Percentiles rank a stretch among this genome's conserved stretches.
Evolutionary conservation across 139 green algal species (phyloP).

Genomic region (Zygnema circumcarinatum): DNA sequence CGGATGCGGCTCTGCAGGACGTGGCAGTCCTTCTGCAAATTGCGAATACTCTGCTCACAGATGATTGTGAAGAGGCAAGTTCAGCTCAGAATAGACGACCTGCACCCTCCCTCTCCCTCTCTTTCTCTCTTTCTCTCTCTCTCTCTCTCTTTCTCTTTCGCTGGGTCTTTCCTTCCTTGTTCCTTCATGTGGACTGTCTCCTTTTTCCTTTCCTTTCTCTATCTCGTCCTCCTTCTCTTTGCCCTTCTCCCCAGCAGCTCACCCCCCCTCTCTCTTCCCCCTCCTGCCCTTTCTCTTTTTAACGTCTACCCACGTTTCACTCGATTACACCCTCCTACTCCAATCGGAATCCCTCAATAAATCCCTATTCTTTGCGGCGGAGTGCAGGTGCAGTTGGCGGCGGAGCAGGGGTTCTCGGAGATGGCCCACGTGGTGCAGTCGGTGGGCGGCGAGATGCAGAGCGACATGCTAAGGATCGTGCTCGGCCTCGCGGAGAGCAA

Average conservation of each 20-base stretch:
- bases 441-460: neutral
- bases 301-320: neutral
- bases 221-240: no score
- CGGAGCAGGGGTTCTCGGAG: slow-evolving; percentile 10
- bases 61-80: slow-evolving; percentile 13
- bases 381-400: slow-evolving; percentile 18
- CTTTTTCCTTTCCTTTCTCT: no score
- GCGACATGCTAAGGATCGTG: neutral
- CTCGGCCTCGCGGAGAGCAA: neutral
- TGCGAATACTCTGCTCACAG: slow-evolving; percentile 3
- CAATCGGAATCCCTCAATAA: neutral
- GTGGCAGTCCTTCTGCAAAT: neutral
- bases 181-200: slow-evolving; percentile 15
- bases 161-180: no score
- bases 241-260: no score
- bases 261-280: neutral
- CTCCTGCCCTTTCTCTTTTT: neutral
- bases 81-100: no score
- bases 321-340: neutral
- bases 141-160: neutral
- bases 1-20: neutral
- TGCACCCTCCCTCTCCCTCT: neutral
- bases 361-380: no score
- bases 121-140: neutral
- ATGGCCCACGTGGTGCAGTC: slow-evolving; percentile 22